Percentiles rank a stretch among this genome's conserved stretches.
Evolutionary conservation across 345 rosid genomes (phyloP).

Genomic region (Arabis hirsuta): DNA sequence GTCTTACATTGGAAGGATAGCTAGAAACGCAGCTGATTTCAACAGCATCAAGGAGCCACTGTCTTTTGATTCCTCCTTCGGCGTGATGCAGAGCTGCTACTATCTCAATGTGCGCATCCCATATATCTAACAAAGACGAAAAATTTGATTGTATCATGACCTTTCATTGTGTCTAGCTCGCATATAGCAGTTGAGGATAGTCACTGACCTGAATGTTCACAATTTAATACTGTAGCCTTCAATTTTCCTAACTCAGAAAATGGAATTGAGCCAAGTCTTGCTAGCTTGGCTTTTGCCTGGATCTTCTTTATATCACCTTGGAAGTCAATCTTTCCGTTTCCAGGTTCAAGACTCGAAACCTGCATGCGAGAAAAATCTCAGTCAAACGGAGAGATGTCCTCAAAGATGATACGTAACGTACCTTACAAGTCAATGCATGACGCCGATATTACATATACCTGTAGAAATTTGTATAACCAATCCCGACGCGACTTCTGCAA

Average conservation of each 20-base stretch:
- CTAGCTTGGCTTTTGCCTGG: conserved; percentile 75
- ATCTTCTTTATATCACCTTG: conserved; percentile 59
- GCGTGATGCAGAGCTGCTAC: conserved; percentile 68
- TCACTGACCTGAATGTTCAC: conserved; percentile 64
- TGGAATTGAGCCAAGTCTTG: conserved; percentile 59
- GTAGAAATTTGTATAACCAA: conserved; percentile 79
- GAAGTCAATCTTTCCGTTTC: conserved; percentile 41
- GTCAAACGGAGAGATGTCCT: neutral
- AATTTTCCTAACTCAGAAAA: conserved; percentile 64
- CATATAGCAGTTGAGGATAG: conserved; percentile 17
- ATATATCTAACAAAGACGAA: conserved; percentile 56
- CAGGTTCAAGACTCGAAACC: conserved; percentile 58
- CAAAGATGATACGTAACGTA: neutral
- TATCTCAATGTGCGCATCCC: conserved; percentile 74
- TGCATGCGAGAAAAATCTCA: conserved; percentile 33
- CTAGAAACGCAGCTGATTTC: conserved; percentile 85
- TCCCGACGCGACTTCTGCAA: conserved; percentile 62
- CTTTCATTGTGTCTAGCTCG: conserved; percentile 15
- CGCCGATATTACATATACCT: conserved; percentile 48
- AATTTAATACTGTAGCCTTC: conserved; percentile 65
- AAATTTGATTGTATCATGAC: neutral
- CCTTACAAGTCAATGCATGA: neutral
- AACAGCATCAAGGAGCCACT: conserved; percentile 81
- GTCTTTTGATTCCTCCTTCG: conserved; percentile 75
- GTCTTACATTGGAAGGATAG: conserved; percentile 81